Evolutionary conservation across 768 basidiomycete genomes (phyloP), one percentile per base, ranked within the genome.

Genomic region (Mycena galopus): DNA sequence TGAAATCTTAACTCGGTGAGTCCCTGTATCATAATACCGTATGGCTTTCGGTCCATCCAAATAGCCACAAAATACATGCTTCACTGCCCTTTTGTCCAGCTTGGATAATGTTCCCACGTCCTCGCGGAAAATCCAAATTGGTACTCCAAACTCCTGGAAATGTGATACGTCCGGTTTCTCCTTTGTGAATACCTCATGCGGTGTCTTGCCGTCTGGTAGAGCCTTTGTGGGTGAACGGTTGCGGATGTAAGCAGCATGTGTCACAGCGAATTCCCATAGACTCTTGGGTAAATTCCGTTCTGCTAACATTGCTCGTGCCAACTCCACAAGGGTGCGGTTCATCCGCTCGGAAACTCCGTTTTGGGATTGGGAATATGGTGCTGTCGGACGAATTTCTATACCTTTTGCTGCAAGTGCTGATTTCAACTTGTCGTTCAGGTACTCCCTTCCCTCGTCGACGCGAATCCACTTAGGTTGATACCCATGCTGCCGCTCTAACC

Each of bases 341-440:
- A 78, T 75, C 0, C 78, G 50, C 47, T 88, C 84, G 0, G 85
- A 84, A 0, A 86, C 73, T 0, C 86, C 81, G 65, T 86, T 86
- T 27, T 86, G 82, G 0, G 80, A 75, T 0, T 81, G 82, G 2
- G 82, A 81, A 50, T 86, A 84, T 1, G 82, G 84, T 7, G 78
- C 78, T 0, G 79, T 83, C 0, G 71, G 72, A 17, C 84, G 78
- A 1, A 83, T 63, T 1, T 77, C 76, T 5, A 84, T 83, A 0
- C 84, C 82, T 3, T 77, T 71, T 0, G 66, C 12, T 0, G 25
- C 60, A 32, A 77, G 78, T 66, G 78, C 82, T 0, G 50, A n/a
- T 44, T 70, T 74, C 6, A 82, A 29, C 10, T 68, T 42, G 0
- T 56, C 50, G 33, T 83, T 82, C 0, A 83, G 23, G 10, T 81